These are phyloP conservation scores for Triangularia setosa DNA, from an alignment of 2,329 filamentous ascomycete genomes.

Conservation along the genomic window DNA sequence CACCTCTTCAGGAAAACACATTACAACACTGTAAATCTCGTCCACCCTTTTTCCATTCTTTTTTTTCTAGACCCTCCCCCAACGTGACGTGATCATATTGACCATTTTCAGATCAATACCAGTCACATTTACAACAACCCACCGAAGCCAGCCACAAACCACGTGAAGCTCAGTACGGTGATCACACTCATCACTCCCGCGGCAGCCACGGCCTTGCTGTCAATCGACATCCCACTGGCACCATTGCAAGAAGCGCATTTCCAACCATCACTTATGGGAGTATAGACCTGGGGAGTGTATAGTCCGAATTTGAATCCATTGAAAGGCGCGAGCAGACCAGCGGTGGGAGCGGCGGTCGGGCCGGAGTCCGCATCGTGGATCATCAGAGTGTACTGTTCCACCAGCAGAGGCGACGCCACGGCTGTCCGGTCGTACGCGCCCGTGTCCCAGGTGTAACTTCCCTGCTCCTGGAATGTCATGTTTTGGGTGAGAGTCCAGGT, in stretches of 20 bases:
- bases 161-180: conserved; percentile 59
- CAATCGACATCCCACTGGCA: conserved; percentile 41
- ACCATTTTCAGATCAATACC: not conserved
- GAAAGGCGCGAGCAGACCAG: conserved; percentile 53
- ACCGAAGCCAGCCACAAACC: conserved; percentile 55
- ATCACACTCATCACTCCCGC: conserved; percentile 51
- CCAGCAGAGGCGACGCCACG: conserved; percentile 44
- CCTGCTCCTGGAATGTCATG: conserved; percentile 54
- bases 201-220: conserved; percentile 47
- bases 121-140: conserved; percentile 23
- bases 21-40: not conserved
- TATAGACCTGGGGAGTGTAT: conserved; percentile 51
- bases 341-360: conserved; percentile 46
- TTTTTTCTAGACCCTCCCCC: not conserved
- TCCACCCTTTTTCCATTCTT: not conserved
- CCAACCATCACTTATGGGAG: conserved; percentile 47
- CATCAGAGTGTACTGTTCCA: conserved; percentile 57
- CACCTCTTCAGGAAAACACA: not conserved
- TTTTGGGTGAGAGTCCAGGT: conserved; percentile 62
- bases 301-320: conserved; percentile 53
- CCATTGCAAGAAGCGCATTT: conserved; percentile 56
- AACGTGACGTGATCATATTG: not conserved
- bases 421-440: conserved; percentile 43
- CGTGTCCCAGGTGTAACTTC: conserved; percentile 57
- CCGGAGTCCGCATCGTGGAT: conserved; percentile 56